phyloP scores from a whole-genome alignment of 257 asterid genomes.

The Euphrasia confusa region DNA sequence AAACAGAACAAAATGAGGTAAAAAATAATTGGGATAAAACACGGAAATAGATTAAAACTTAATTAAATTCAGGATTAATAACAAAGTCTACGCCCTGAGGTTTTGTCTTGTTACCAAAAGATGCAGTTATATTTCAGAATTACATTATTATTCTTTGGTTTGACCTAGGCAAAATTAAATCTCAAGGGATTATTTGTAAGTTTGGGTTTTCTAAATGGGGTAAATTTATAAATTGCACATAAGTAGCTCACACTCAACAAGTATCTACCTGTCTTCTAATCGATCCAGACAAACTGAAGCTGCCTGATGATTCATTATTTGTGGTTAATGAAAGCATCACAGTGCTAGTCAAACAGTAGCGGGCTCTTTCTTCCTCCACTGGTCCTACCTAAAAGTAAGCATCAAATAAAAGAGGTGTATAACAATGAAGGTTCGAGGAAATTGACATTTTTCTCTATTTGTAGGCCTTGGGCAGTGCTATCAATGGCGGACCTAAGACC shows the following conservation, averaged over 20 bases:
- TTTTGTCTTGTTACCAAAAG: neutral
- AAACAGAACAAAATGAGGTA: conserved; percentile 5
- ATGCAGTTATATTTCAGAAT: neutral
- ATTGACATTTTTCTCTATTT: conserved; percentile 12
- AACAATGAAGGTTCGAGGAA: conserved; percentile 9
- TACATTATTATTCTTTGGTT: too few relatives aligned
- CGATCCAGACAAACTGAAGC: conserved; percentile 92
- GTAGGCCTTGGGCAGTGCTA: neutral
- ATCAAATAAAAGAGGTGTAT: neutral
- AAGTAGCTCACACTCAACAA: neutral
- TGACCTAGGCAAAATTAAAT: too few relatives aligned
- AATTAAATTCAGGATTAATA: neutral
- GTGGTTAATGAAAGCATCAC: conserved; percentile 96
- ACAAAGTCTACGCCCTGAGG: neutral
- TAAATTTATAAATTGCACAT: neutral
- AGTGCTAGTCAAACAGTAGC: conserved; percentile 85
- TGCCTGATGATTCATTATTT: conserved; percentile 71
- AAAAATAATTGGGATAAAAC: neutral
- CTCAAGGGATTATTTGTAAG: too few relatives aligned
- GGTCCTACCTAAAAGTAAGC: conserved; percentile 55
- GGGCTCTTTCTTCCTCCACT: conserved; percentile 74
- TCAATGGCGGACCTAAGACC: too few relatives aligned
- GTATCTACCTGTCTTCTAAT: conserved; percentile 87
- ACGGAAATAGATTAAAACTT: neutral
- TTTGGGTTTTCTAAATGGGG: too few relatives aligned